phyloP scores from a whole-genome alignment of 176 grass and related monocot species.

The Rhynchospora tenuis region DNA sequence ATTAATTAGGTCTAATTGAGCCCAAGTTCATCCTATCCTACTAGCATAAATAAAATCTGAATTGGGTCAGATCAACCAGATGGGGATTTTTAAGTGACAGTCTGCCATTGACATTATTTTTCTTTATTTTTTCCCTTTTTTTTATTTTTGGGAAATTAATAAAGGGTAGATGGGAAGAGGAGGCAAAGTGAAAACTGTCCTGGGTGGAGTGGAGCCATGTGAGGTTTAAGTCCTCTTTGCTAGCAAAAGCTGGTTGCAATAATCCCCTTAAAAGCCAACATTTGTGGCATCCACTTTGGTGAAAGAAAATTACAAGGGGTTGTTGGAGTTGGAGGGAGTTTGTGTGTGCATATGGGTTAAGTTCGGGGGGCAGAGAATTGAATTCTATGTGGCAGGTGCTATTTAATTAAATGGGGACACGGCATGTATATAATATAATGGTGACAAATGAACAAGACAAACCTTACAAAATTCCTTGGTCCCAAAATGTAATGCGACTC shows the following conservation, averaged over 20 bases:
- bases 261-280: slow-evolving; percentile 26
- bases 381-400: background rate
- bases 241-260: slow-evolving; percentile 10
- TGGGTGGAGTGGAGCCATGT: slow-evolving; percentile 15
- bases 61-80: slow-evolving; percentile 1
- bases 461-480: background rate
- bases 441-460: background rate
- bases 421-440: background rate
- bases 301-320: slow-evolving; percentile 2
- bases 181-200: slow-evolving; percentile 5
- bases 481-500: background rate
- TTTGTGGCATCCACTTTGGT: slow-evolving; percentile 17
- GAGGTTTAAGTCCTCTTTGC: slow-evolving; percentile 21
- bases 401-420: background rate
- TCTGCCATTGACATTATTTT: slow-evolving; percentile 10
- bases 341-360: too few species aligned
- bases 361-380: background rate
- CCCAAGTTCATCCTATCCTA: background rate
- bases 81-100: slow-evolving; percentile 17
- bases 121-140: background rate
- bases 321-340: background rate
- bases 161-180: background rate
- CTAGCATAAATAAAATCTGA: background rate
- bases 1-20: background rate
- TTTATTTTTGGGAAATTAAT: background rate